Evolutionary conservation across 2,329 filamentous ascomycete genomes (phyloP).

Genomic region (Talaromyces sp.): DNA sequence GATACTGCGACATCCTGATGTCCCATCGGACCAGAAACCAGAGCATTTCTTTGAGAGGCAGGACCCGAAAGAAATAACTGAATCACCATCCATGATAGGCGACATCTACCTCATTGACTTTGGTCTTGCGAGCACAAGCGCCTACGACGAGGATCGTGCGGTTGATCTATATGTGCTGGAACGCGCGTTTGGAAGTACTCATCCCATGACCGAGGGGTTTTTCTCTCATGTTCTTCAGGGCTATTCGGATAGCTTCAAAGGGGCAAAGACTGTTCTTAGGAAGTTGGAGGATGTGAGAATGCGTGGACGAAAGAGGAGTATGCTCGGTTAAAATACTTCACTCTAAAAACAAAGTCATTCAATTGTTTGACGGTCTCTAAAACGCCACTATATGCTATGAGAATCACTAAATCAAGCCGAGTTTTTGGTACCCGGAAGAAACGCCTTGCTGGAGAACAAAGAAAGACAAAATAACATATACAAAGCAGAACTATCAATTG

Average conservation of each 20-base stretch:
- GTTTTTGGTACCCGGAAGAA: background rate
- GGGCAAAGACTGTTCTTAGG: conserved; percentile 67
- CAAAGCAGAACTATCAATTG: background rate
- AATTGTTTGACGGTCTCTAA: background rate
- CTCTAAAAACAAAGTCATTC: background rate
- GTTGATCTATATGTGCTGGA: conserved; percentile 96
- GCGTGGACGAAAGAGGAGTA: conserved; percentile 92
- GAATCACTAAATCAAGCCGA: background rate
- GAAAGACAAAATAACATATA: background rate
- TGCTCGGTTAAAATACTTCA: conserved; percentile 65
- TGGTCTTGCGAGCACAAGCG: conserved; percentile 75
- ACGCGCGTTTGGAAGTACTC: conserved; percentile 88
- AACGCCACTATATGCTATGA: background rate
- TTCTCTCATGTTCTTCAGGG: conserved; percentile 64
- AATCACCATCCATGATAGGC: conserved; percentile 48
- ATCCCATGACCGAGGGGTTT: conserved; percentile 74
- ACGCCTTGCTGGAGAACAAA: conserved; percentile 1
- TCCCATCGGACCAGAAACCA: conserved; percentile 12
- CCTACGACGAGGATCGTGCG: conserved; percentile 84
- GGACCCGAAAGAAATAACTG: conserved; percentile 16
- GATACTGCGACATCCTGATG: conserved; percentile 73
- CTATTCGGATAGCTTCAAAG: conserved; percentile 72
- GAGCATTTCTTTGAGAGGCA: conserved; percentile 4
- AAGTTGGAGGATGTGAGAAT: conserved; percentile 87
- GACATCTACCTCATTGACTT: conserved; percentile 92